Conservation (phyloP, 2,329 filamentous ascomycete species). For the Dichotomopilus funicola region DNA sequence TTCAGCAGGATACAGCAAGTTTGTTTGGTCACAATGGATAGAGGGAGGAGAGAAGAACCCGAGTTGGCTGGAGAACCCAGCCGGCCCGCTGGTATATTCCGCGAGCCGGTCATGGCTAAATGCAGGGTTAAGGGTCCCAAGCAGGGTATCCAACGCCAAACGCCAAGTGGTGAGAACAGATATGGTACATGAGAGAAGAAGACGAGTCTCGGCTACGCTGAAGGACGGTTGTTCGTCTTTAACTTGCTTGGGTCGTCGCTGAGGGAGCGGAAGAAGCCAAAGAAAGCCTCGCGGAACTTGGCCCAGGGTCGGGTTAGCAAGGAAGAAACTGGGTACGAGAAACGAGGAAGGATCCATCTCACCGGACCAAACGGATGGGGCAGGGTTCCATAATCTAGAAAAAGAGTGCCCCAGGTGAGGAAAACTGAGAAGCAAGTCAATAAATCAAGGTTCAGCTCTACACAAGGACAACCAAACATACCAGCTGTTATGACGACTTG, state of each 20-base stretch:
- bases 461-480: slow-evolving; percentile 31
- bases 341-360: slow-evolving; percentile 24
- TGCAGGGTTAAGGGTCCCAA: slow-evolving; percentile 8
- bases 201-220: background rate
- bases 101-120: slow-evolving; percentile 1
- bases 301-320: slow-evolving; percentile 4
- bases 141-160: slow-evolving; percentile 28
- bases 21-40: no score
- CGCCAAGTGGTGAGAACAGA: slow-evolving; percentile 23
- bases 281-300: slow-evolving; percentile 37
- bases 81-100: no score
- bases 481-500: slow-evolving; percentile 55
- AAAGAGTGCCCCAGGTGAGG: slow-evolving; percentile 51
- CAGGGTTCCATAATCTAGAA: slow-evolving; percentile 50
- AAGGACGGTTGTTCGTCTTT: slow-evolving; percentile 19
- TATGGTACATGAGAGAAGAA: slow-evolving; percentile 15
- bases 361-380: slow-evolving; percentile 46
- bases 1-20: no score
- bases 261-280: slow-evolving; percentile 29
- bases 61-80: no score
- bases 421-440: slow-evolving; percentile 37
- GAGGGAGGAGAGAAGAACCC: no score
- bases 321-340: background rate
- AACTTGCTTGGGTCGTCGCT: slow-evolving; percentile 23
- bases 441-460: background rate